Conservation (phyloP, 257 asterid species). For the Scutellaria galericulata region DNA sequence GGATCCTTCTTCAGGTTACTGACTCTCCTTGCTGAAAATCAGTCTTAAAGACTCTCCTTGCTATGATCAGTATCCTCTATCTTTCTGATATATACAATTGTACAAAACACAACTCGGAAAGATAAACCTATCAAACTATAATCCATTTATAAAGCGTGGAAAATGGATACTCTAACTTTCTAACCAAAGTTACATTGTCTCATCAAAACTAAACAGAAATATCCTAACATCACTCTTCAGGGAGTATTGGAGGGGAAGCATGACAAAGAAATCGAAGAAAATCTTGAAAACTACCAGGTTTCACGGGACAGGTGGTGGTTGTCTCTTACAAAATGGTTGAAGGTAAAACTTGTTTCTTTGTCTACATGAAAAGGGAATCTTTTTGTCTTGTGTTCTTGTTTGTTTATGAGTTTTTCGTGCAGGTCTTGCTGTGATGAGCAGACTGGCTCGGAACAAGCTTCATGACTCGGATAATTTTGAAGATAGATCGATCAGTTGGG, state of each 20-base stretch:
- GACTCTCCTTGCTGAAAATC: no score
- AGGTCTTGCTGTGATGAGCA: conserved; percentile 81
- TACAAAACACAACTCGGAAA: no score
- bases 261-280: conserved; percentile 67
- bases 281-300: conserved; percentile 70
- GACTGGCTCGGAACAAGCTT: conserved; percentile 59
- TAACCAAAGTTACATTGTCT: no score
- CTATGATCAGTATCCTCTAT: no score
- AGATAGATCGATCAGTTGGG: no score
- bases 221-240: conserved; percentile 81
- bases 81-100: no score
- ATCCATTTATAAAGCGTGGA: no score
- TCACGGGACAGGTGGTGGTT: conserved; percentile 93
- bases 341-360: conserved; percentile 52
- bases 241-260: conserved; percentile 94
- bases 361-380: background rate
- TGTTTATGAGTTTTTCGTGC: conserved; percentile 3
- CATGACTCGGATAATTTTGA: conserved; percentile 40
- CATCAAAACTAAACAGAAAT: no score
- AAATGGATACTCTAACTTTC: no score
- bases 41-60: no score
- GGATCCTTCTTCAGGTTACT: no score
- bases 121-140: no score
- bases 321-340: conserved; percentile 74
- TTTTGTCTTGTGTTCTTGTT: background rate